These are phyloP conservation scores for Adansonia digitata DNA, from an alignment of 345 rosid species.

Conservation along the genomic window DNA sequence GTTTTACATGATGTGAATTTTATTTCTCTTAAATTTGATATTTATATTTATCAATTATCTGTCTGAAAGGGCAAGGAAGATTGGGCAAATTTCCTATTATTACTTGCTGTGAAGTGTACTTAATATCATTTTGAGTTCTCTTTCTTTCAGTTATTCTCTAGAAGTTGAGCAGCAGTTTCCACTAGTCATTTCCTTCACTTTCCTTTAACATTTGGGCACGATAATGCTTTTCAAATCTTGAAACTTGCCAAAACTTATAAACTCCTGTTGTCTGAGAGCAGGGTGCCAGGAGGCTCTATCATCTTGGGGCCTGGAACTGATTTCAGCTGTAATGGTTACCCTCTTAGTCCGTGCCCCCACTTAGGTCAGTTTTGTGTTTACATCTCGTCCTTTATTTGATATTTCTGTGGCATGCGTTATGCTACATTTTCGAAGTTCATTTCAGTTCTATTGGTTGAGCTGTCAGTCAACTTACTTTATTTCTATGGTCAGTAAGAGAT, in stretches of 20 bases:
- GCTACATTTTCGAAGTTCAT: slow-evolving; percentile 44
- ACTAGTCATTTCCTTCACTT: slow-evolving; percentile 41
- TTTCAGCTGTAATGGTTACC: slow-evolving; percentile 87
- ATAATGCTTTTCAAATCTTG: slow-evolving; percentile 33
- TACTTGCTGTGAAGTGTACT: slow-evolving; percentile 8
- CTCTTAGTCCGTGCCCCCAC: slow-evolving; percentile 60
- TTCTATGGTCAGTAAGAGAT: slow-evolving; percentile 21
- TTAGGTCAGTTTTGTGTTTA: slow-evolving; percentile 90
- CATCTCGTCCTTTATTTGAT: slow-evolving; percentile 52
- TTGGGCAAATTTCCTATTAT: background rate
- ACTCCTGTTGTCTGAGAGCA: slow-evolving; percentile 87
- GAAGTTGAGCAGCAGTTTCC: slow-evolving; percentile 45
- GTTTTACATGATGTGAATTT: background rate
- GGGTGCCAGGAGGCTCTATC: slow-evolving; percentile 93
- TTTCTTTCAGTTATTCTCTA: slow-evolving; percentile 32
- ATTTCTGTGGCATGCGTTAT: slow-evolving; percentile 40
- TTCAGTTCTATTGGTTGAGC: slow-evolving; percentile 32
- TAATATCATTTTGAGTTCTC: slow-evolving; percentile 15
- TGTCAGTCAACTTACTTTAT: slow-evolving; percentile 27
- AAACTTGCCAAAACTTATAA: slow-evolving; percentile 58
- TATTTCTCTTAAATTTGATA: background rate
- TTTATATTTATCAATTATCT: background rate
- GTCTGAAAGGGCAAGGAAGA: slow-evolving; percentile 1
- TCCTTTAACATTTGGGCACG: slow-evolving; percentile 51
- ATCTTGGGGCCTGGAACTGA: slow-evolving; percentile 96